Evolutionary conservation across 2,329 filamentous ascomycete species (phyloP).

Genomic region (Colletotrichum sp.): DNA sequence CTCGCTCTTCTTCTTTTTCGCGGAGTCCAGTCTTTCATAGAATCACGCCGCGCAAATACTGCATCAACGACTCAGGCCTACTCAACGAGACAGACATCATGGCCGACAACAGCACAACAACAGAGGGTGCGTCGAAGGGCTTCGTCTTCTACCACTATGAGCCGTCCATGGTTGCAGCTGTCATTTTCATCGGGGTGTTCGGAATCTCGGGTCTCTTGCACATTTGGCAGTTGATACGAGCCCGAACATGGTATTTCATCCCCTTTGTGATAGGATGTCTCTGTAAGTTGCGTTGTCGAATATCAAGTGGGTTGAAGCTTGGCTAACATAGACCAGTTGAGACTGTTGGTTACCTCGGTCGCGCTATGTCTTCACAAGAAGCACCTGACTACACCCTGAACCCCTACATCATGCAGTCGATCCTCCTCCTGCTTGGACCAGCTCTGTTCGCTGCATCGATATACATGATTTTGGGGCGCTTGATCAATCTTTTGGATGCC

Average conservation of each 20-base stretch:
- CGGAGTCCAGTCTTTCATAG: neutral
- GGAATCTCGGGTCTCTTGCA: constrained; percentile 43
- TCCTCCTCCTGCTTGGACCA: constrained; percentile 50
- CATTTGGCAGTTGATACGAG: constrained; percentile 39
- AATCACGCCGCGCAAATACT: neutral
- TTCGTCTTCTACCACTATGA: constrained; percentile 49
- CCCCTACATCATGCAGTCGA: constrained; percentile 46
- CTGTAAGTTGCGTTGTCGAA: constrained; percentile 42
- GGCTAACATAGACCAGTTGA: constrained; percentile 41
- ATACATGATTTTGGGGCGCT: constrained; percentile 54
- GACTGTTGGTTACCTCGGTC: constrained; percentile 54
- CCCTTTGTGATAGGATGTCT: constrained; percentile 57
- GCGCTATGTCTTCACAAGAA: constrained; percentile 47
- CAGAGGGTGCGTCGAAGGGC: neutral
- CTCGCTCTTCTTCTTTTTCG: rapidly evolving
- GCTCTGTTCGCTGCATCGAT: constrained; percentile 53
- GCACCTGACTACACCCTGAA: constrained; percentile 40
- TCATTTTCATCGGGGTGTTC: constrained; percentile 46
- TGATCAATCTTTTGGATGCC: constrained; percentile 42
- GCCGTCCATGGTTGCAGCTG: constrained; percentile 47
- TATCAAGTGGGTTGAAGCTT: neutral
- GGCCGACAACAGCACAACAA: neutral
- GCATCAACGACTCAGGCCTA: neutral
- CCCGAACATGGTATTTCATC: constrained; percentile 56
- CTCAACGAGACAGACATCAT: neutral